Evolutionary conservation across 2,329 filamentous ascomycete species (phyloP).

Genomic region (Fusarium tjaetaba): DNA sequence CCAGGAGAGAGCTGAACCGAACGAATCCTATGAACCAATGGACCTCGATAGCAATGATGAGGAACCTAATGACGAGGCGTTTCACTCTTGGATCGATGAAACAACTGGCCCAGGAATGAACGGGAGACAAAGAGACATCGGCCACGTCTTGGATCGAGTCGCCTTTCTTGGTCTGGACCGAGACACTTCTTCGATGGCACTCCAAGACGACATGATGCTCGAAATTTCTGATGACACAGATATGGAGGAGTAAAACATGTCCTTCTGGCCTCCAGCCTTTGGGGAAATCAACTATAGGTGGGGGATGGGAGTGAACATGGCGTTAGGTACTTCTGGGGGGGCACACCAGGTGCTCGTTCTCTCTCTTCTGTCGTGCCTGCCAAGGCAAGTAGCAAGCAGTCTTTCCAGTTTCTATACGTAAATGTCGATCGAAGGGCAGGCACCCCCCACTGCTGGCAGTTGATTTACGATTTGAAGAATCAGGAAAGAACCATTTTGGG

Average conservation of each 20-base stretch:
- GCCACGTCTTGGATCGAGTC: neutral
- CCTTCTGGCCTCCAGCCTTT: neutral
- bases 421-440: slow-evolving; percentile 3
- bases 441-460: neutral
- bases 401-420: neutral
- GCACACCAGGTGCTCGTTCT: neutral
- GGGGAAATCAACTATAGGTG: neutral
- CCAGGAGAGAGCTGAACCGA: neutral
- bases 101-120: neutral
- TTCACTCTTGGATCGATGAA: neutral
- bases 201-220: neutral
- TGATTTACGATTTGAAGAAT: neutral
- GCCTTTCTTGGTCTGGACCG: neutral
- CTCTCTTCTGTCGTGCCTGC: neutral
- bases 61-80: neutral
- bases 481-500: neutral
- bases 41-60: neutral
- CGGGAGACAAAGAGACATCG: neutral
- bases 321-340: neutral
- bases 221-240: neutral
- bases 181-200: too few species aligned
- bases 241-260: neutral
- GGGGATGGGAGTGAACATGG: neutral
- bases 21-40: neutral
- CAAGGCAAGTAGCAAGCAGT: neutral